Evolutionary conservation across 2,329 filamentous ascomycete species (phyloP).

Genomic region (Phialophora macrospora): DNA sequence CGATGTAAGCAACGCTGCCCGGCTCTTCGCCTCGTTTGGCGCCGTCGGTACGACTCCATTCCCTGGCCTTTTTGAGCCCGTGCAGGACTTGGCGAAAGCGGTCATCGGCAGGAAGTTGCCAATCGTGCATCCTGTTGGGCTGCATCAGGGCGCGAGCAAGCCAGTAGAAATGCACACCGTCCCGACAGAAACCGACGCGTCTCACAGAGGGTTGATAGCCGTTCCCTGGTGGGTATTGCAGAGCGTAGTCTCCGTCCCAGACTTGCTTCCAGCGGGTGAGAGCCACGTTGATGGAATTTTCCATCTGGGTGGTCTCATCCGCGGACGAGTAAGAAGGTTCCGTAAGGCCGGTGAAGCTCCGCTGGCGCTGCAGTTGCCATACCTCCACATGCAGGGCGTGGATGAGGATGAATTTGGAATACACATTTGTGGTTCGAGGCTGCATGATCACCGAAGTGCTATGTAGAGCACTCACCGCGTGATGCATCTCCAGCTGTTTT

Average conservation of each 20-base stretch:
- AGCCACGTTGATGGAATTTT: constrained; percentile 56
- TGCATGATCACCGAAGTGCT: constrained; percentile 64
- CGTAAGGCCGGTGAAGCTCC: constrained; percentile 40
- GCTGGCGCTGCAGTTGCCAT: constrained; percentile 56
- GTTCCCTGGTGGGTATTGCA: constrained; percentile 64
- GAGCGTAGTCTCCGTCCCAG: constrained; percentile 72
- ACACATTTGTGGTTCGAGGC: constrained; percentile 70
- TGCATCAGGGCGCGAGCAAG: constrained; percentile 69
- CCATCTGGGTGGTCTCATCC: constrained; percentile 56
- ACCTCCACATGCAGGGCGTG: constrained; percentile 71
- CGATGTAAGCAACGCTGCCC: constrained; percentile 70
- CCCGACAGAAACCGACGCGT: constrained; percentile 71
- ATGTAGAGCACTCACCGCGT: constrained; percentile 66
- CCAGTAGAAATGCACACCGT: constrained; percentile 75
- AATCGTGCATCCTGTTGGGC: constrained; percentile 59
- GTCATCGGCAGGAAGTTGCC: constrained; percentile 62
- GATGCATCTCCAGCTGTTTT: constrained; percentile 68
- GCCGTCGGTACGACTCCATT: constrained; percentile 68
- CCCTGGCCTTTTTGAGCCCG: constrained; percentile 63
- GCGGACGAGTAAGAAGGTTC: constrained; percentile 45
- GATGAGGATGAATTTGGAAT: constrained; percentile 74
- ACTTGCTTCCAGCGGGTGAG: constrained; percentile 73
- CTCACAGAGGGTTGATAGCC: constrained; percentile 47
- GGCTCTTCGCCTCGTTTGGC: constrained; percentile 68
- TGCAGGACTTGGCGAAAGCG: constrained; percentile 66